Percentiles rank a stretch among this genome's conserved stretches.
Conservation (phyloP, 345 rosid genomes). For the thale cress (Arabidopsis thaliana) region DNA sequence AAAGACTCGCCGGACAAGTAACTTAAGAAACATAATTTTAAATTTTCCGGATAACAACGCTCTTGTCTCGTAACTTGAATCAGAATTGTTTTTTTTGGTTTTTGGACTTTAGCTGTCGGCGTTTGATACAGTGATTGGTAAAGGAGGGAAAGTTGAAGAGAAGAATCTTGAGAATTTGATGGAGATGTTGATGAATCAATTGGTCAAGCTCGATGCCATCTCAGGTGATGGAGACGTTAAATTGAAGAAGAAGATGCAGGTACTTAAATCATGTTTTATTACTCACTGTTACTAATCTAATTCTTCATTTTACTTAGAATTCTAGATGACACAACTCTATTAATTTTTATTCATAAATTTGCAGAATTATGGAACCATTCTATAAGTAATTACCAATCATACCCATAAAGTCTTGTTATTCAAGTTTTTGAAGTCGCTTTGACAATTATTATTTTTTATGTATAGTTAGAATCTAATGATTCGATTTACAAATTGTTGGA, state of each 20-base stretch:
- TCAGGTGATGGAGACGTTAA: conserved; percentile 73
- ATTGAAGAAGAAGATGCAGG: conserved; percentile 91
- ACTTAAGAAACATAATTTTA: background rate
- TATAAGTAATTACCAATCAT: background rate
- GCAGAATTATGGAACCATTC: background rate
- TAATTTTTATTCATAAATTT: background rate
- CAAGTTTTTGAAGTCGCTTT: background rate
- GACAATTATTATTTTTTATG: too few species aligned
- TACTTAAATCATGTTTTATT: conserved; percentile 21
- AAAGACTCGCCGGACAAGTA: conserved; percentile 82
- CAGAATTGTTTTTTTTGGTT: background rate
- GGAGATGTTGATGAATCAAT: conserved; percentile 83
- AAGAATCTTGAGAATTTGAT: conserved; percentile 60
- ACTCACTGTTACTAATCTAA: background rate
- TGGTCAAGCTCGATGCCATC: conserved; percentile 79
- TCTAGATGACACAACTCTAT: background rate
- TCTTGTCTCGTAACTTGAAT: background rate
- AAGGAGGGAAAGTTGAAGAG: conserved; percentile 78
- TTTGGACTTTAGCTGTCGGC: conserved; percentile 67
- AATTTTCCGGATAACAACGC: background rate
- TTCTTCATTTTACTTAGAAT: background rate
- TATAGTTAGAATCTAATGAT: background rate
- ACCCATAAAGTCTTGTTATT: background rate
- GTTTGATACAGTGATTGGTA: conserved; percentile 60
- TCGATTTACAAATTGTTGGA: conserved; percentile 5